Evolutionary conservation across 140 eudicot species (phyloP).

Genomic region (Bidens hawaiensis): DNA sequence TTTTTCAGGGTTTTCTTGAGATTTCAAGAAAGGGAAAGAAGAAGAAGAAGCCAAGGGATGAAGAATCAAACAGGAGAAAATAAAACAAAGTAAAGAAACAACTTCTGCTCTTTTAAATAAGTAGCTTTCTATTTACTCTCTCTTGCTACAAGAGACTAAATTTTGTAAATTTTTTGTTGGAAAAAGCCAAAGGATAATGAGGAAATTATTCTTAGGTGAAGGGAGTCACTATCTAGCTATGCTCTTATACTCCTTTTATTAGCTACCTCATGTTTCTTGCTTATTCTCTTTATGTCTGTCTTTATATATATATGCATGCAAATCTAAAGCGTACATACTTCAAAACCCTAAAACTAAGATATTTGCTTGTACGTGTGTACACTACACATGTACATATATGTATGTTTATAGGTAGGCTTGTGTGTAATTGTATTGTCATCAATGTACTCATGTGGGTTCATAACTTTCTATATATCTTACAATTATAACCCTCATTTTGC

Average conservation of each 20-base stretch:
- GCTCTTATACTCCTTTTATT: constrained; percentile 25
- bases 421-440: background rate
- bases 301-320: constrained; percentile 37
- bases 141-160: background rate
- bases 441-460: background rate
- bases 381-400: background rate
- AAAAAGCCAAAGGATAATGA: constrained; percentile 13
- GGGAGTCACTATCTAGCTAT: constrained; percentile 33
- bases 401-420: background rate
- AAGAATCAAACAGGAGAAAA: constrained; percentile 28
- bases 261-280: constrained; percentile 26
- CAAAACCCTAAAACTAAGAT: constrained; percentile 2
- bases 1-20: constrained; percentile 20
- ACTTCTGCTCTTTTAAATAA: constrained; percentile 24
- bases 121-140: constrained; percentile 32
- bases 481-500: constrained; percentile 13
- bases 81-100: constrained; percentile 28
- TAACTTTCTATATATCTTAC: background rate
- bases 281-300: constrained; percentile 21
- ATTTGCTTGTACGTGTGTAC: background rate
- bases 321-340: constrained; percentile 16
- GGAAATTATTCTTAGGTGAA: constrained; percentile 25
- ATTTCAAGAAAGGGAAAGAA: constrained; percentile 26
- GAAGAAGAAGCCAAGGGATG: constrained; percentile 41
- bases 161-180: background rate